Conservation (phyloP, 2,329 filamentous ascomycete genomes). For the Alternaria burnsii region DNA sequence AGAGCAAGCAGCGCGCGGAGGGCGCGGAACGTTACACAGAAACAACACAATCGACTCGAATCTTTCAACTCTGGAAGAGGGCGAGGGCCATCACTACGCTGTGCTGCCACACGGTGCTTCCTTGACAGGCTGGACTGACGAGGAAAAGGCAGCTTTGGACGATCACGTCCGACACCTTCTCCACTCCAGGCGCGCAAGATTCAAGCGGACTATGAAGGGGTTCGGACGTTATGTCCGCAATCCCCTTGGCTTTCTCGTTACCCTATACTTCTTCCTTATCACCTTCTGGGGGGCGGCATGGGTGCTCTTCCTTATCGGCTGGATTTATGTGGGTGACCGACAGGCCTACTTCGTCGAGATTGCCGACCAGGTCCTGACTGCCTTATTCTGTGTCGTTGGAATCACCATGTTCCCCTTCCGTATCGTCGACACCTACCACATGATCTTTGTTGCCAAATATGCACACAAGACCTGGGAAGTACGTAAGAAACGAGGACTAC, state of each 20-base stretch:
- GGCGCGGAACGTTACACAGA: conserved; percentile 22
- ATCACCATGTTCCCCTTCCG: conserved; percentile 74
- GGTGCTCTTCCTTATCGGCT: conserved; percentile 88
- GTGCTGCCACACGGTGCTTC: conserved; percentile 78
- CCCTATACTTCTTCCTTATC: conserved; percentile 85
- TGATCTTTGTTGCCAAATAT: conserved; percentile 80
- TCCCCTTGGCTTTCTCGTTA: conserved; percentile 82
- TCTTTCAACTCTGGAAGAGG: conserved; percentile 51
- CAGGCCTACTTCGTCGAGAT: conserved; percentile 69
- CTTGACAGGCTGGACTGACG: conserved; percentile 77
- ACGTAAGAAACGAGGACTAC: conserved; percentile 68
- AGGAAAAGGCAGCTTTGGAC: conserved; percentile 78
- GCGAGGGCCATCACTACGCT: conserved; percentile 71
- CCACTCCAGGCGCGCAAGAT: conserved; percentile 79
- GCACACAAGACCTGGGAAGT: conserved; percentile 70
- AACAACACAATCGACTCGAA: conserved; percentile 44
- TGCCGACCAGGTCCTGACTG: conserved; percentile 67
- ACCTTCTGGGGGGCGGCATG: conserved; percentile 85
- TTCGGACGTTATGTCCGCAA: conserved; percentile 78
- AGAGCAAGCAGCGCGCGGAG: conserved; percentile 23
- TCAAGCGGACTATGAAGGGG: conserved; percentile 79
- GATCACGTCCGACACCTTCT: conserved; percentile 88
- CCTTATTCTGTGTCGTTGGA: conserved; percentile 69
- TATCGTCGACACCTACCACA: conserved; percentile 84
- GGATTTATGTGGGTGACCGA: conserved; percentile 79